Conservation (phyloP, 805 yeast species). For the Tetrapisispora nanseiensis region DNA sequence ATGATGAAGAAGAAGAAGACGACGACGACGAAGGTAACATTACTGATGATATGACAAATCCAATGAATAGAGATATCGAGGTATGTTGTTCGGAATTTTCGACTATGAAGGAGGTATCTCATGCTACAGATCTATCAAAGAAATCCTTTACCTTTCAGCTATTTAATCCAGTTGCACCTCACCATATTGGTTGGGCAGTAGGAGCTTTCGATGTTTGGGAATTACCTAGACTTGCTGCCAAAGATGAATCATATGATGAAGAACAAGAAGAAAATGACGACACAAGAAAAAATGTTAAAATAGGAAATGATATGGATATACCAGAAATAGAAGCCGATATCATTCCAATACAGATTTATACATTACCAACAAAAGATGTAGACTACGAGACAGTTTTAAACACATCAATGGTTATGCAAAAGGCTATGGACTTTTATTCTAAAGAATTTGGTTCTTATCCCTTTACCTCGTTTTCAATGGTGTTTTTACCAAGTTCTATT, state of each 20-base stretch:
- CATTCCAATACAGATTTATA: conserved; percentile 53
- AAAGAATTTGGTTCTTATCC: conserved; percentile 92
- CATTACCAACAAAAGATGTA: conserved; percentile 44
- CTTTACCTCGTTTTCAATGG: conserved; percentile 67
- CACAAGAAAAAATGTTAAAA: conserved; percentile 24
- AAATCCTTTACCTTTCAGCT: conserved; percentile 65
- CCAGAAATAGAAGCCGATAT: conserved; percentile 22
- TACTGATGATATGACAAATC: conserved; percentile 18
- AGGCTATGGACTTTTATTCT: conserved; percentile 73
- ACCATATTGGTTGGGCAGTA: conserved; percentile 89
- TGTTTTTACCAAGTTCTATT: conserved; percentile 55
- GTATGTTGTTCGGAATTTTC: conserved; percentile 66
- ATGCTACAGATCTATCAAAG: conserved; percentile 62
- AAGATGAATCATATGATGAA: conserved; percentile 17
- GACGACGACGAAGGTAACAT: conserved; percentile 25
- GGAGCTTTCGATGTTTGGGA: conserved; percentile 67
- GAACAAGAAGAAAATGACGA: conserved; percentile 33
- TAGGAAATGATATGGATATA: conserved; percentile 31
- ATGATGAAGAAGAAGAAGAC: conserved; percentile 27
- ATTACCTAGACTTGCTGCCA: conserved; percentile 18
- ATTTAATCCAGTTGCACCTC: conserved; percentile 82
- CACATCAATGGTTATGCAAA: conserved; percentile 64
- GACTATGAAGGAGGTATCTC: conserved; percentile 60
- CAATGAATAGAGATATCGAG: conserved; percentile 37
- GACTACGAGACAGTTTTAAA: conserved; percentile 44